Evolutionary conservation across 768 basidiomycete genomes (phyloP), one percentile per base, ranked within the genome.

Genomic region (Leccinum disarticulatum): DNA sequence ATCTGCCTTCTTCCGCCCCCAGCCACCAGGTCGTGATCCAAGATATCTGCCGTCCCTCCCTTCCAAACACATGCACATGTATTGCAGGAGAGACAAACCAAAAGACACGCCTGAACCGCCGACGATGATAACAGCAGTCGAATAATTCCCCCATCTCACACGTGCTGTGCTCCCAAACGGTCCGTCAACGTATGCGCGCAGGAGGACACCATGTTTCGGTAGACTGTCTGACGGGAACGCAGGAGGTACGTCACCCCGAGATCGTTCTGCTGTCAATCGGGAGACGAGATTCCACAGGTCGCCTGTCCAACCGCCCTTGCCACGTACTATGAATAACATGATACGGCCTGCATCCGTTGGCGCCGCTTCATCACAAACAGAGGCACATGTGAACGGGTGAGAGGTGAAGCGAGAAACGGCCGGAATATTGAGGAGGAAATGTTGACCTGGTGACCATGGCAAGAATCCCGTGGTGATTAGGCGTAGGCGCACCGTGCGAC

Each of bases 81-180:
- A 85, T 69, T 89, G 83, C 59, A 92, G 75, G 5, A 91, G 76
- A 4, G 86, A 79, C 28, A 87, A 66, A 5, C 84, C 88, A 67
- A 88, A 92, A 59, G 83, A 84, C n/a, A 90, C 85, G 4, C 90
- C 90, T 0, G 86, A 86, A 19, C 90, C 90, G 14, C 90, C 91
- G 1, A 82, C 80, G 52, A 91, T 79, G 66, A 92, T 80, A 38
- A 88, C 57, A 4, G 84, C 80, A 2, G 81, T 82, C 33, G 87
- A 82, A 70, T 87, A 78, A 36, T 77, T 71, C 7, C 77, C 80
- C 87, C 88, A 92, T 38, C 74, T 66, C 4, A 80, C 82, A 11
- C 90, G 76, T 4, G 76, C 79, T 0, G 86, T 77, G 28, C 86
- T 87, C 4, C 90, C 90, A 64, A 84, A 85, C 4, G 90, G 88